Percentiles rank a stretch among this genome's conserved stretches.
Conservation (phyloP, 2,329 filamentous ascomycete species). For the Ciborinia camelliae region DNA sequence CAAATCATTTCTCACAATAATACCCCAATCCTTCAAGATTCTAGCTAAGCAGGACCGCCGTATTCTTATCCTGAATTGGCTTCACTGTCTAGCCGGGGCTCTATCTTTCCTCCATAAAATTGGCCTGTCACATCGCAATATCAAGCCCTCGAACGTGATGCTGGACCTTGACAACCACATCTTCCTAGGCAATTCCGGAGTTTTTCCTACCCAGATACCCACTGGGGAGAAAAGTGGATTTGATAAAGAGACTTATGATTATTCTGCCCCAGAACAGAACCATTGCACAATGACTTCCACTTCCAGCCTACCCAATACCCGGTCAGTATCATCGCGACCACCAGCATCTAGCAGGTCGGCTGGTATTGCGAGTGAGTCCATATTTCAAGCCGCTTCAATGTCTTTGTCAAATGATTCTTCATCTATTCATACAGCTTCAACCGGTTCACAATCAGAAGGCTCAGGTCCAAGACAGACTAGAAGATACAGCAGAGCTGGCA, state of each 20-base stretch:
- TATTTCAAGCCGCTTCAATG: neutral
- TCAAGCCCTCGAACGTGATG: slow-evolving; percentile 68
- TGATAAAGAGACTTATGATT: slow-evolving; percentile 69
- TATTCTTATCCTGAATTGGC: slow-evolving; percentile 65
- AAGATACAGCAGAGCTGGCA: slow-evolving; percentile 34
- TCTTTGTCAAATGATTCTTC: slow-evolving; percentile 25
- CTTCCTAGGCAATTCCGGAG: slow-evolving; percentile 61
- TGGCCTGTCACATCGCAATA: slow-evolving; percentile 62
- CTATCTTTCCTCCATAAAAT: slow-evolving; percentile 64
- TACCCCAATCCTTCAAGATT: slow-evolving; percentile 59
- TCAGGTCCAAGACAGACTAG: neutral
- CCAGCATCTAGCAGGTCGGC: slow-evolving; percentile 26
- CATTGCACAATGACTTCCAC: slow-evolving; percentile 38
- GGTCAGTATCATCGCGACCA: slow-evolving; percentile 29
- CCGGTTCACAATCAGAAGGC: slow-evolving; percentile 14
- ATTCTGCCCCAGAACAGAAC: slow-evolving; percentile 62
- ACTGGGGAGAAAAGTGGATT: slow-evolving; percentile 49
- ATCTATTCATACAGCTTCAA: slow-evolving; percentile 30
- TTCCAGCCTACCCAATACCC: slow-evolving; percentile 20
- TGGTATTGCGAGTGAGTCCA: neutral
- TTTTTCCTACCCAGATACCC: slow-evolving; percentile 44
- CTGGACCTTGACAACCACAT: slow-evolving; percentile 63
- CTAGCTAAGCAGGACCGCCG: slow-evolving; percentile 58
- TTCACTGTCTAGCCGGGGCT: slow-evolving; percentile 67
- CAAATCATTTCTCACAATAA: slow-evolving; percentile 62